These are phyloP conservation scores for Clonostachys sp. DNA, from an alignment of 2,329 filamentous ascomycete genomes.

Conservation along the genomic window DNA sequence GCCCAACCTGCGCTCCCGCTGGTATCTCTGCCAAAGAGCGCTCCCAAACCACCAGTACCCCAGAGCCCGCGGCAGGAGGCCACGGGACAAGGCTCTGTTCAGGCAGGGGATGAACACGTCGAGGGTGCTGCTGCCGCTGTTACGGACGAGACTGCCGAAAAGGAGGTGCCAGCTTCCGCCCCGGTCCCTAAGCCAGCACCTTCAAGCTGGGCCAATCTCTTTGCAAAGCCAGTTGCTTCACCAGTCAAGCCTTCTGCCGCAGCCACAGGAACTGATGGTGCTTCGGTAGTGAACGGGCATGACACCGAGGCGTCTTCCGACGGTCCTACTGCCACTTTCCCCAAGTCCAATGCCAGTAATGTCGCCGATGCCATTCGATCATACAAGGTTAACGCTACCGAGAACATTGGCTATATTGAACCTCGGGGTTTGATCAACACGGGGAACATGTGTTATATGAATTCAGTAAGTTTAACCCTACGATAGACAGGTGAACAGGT, in stretches of 20 bases:
- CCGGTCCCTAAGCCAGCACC: slow-evolving; percentile 21
- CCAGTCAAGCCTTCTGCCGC: not conserved
- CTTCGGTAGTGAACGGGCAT: slow-evolving; percentile 13
- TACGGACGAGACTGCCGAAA: slow-evolving; percentile 9
- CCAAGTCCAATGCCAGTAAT: slow-evolving; percentile 47
- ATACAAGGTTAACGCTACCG: slow-evolving; percentile 61
- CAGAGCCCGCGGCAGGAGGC: slow-evolving; percentile 2
- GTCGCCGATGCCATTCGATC: slow-evolving; percentile 73
- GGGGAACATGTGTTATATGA: slow-evolving; percentile 99
- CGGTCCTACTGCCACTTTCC: slow-evolving; percentile 22
- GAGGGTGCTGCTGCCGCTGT: slow-evolving; percentile 10
- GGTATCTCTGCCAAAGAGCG: no score
- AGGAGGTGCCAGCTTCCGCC: slow-evolving; percentile 7
- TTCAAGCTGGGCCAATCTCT: slow-evolving; percentile 34
- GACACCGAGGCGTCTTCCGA: slow-evolving; percentile 1
- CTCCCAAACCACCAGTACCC: slow-evolving; percentile 12
- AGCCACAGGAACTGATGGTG: not conserved
- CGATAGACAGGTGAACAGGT: slow-evolving; percentile 1
- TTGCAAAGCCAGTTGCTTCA: slow-evolving; percentile 18
- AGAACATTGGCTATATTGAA: slow-evolving; percentile 78
- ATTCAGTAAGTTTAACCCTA: slow-evolving; percentile 67
- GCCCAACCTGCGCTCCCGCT: no score
- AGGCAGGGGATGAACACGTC: slow-evolving; percentile 1
- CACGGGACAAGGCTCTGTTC: not conserved
- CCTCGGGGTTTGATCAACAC: slow-evolving; percentile 93